Evolutionary conservation across 1,284 basidiomycete genomes (phyloP), one percentile per base, ranked within the genome.

Genomic region (Inonotus obliquus): DNA sequence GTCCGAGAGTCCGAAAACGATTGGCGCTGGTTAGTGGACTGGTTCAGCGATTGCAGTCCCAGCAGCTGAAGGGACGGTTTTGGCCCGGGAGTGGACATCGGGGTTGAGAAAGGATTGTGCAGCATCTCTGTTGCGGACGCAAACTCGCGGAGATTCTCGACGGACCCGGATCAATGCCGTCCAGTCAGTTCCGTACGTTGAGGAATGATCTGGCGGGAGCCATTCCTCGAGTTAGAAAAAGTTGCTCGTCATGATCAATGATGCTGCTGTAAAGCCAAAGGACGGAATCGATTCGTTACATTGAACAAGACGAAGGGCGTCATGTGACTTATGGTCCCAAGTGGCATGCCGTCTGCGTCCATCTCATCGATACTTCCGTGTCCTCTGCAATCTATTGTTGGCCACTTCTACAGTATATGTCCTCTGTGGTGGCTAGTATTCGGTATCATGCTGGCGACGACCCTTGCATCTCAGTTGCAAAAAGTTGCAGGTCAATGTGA

Each of bases 1-100:
- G 72, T 70, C 9, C 80, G 75, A 1, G 78, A 71, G 62, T 81
- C 81, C 0, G 77, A 59, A 41, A 61, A 61, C 0, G 27, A 6
- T 37, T 57, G 54, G 44, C 17, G 32, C 25, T 23, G 27, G 5
- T 35, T 13, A 14, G 17, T 25, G 1, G 38, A 13, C 21, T 37
- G 32, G 10, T 39, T 11, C 7, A 48, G 39, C 2, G 27, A 47
- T 13, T 41, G 38, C n/a, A 47, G 23, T 27, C 54, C 54, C 17
- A 54, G 23, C 2, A 55, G 38, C n/a, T 62, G 55, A 32, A 54
- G 41, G 14, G 51, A 39, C 25, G 51, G 61, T 38, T 52, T 54
- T 14, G 54, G 29, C 10, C 25, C 27, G 37, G 45, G 37, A 19
- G 60, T 49, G 11, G 61, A 29, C 23, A 54, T 21, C 37, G 57